These are phyloP conservation scores for Lasiodiplodia citricola DNA, from an alignment of 2,329 filamentous ascomycete genomes.

Conservation along the genomic window DNA sequence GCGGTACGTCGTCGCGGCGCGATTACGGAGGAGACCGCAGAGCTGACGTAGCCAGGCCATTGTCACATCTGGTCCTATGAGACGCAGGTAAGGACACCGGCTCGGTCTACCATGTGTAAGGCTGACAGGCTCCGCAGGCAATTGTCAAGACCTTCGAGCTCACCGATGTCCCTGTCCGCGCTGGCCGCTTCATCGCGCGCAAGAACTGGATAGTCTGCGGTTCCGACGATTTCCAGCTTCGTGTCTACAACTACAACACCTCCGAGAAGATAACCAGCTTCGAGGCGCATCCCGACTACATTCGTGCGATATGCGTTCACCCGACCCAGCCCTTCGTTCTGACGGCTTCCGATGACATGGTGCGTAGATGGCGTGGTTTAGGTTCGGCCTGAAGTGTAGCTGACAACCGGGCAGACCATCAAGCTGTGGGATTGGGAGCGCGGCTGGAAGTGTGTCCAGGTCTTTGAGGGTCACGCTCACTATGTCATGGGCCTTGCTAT, in stretches of 20 bases:
- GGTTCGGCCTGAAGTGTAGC: slow-evolving; percentile 16
- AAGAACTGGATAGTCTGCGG: slow-evolving; percentile 99
- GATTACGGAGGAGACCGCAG: slow-evolving; percentile 14
- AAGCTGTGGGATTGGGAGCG: slow-evolving; percentile 99
- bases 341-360: slow-evolving; percentile 95
- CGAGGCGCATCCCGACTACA: slow-evolving; percentile 97
- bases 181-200: slow-evolving; percentile 91
- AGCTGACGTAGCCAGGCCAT: slow-evolving; percentile 69
- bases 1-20: slow-evolving; percentile 62
- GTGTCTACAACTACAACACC: slow-evolving; percentile 96
- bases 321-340: slow-evolving; percentile 94
- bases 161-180: slow-evolving; percentile 96
- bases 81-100: slow-evolving; percentile 65
- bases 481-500: slow-evolving; percentile 97
- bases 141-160: slow-evolving; percentile 99
- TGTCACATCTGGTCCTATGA: slow-evolving; percentile 99
- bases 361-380: slow-evolving; percentile 43
- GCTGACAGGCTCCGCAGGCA: slow-evolving; percentile 56
- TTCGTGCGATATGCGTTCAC: slow-evolving; percentile 94
- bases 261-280: slow-evolving; percentile 98
- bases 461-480: slow-evolving; percentile 95
- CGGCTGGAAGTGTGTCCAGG: slow-evolving; percentile 95
- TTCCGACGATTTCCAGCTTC: slow-evolving; percentile 85
- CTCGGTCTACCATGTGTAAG: background rate
- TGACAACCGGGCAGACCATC: slow-evolving; percentile 60